Conservation (phyloP, 768 basidiomycete genomes). For the Lactarius akahatsu region DNA sequence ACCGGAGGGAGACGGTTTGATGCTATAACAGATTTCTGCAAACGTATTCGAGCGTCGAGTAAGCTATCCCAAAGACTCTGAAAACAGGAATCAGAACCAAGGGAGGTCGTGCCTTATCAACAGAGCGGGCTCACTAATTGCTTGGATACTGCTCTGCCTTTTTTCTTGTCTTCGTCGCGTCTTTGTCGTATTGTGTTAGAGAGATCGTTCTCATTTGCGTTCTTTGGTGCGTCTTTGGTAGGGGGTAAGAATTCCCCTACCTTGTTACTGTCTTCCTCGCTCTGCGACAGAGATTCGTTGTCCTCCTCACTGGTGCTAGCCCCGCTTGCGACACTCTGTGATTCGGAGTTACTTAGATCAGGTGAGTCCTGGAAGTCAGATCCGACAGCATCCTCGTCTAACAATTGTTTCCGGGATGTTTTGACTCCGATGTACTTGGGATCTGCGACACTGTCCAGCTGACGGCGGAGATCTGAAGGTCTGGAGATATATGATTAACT, state of each 20-base stretch:
- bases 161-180: conserved; percentile 68
- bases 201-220: conserved; percentile 42
- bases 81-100: background rate
- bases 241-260: conserved; percentile 23
- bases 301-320: conserved; percentile 22
- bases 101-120: background rate
- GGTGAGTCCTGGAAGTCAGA: conserved; percentile 33
- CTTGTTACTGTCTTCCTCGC: conserved; percentile 31
- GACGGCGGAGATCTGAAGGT: conserved; percentile 65
- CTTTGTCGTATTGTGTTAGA: conserved; percentile 54
- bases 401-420: conserved; percentile 57
- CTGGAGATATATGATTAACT: conserved; percentile 38
- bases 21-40: conserved; percentile 75
- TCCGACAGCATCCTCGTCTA: conserved; percentile 40
- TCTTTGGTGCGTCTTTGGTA: conserved; percentile 12
- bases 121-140: conserved; percentile 64
- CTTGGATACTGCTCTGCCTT: conserved; percentile 78
- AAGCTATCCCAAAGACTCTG: conserved; percentile 85
- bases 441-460: conserved; percentile 64
- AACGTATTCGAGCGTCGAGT: conserved; percentile 85
- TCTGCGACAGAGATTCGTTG: conserved; percentile 29
- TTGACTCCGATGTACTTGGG: conserved; percentile 77
- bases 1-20: conserved; percentile 68
- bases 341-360: conserved; percentile 31
- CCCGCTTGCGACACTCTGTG: conserved; percentile 11